Conservation (phyloP, 345 rosid species). For the Lepidium aucheri region DNA sequence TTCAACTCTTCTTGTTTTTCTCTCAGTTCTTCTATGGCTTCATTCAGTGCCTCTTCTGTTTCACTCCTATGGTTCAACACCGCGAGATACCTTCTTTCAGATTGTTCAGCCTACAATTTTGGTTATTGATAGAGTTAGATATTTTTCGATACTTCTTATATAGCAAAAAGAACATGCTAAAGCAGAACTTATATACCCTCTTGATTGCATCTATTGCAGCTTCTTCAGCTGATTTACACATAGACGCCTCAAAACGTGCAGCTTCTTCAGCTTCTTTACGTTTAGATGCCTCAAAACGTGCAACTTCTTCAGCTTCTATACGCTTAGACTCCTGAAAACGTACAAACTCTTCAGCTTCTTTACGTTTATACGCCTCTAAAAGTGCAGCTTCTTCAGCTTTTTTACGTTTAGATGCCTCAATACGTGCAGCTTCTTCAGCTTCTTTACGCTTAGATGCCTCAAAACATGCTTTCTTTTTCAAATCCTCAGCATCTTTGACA, state of each 20-base stretch:
- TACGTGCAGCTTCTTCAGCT: background rate
- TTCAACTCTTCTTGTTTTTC: conserved; percentile 54
- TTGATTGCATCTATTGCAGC: conserved; percentile 47
- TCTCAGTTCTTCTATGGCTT: conserved; percentile 37
- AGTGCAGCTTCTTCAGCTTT: too few relatives aligned
- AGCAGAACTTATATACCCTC: conserved; percentile 35
- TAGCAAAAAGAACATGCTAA: background rate
- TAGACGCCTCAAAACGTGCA: too few relatives aligned
- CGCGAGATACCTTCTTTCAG: conserved; percentile 34
- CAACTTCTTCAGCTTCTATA: conserved; percentile 59
- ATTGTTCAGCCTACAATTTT: conserved; percentile 40
- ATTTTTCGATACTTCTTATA: background rate
- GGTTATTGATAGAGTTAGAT: background rate
- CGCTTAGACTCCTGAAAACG: background rate
- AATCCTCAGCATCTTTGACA: conserved; percentile 43
- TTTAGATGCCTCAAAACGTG: too few relatives aligned
- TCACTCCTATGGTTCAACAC: conserved; percentile 55
- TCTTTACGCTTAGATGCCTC: conserved; percentile 33
- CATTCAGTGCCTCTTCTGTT: conserved; percentile 41
- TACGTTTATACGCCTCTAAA: too few relatives aligned
- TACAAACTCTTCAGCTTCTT: too few relatives aligned
- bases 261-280: too few relatives aligned
- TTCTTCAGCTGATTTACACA: too few relatives aligned
- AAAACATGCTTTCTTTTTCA: conserved; percentile 39
- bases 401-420: too few relatives aligned